Base-by-base conservation (phyloP, 2,329 filamentous ascomycete genomes). In the Colletotrichum orchidophilum region DNA sequence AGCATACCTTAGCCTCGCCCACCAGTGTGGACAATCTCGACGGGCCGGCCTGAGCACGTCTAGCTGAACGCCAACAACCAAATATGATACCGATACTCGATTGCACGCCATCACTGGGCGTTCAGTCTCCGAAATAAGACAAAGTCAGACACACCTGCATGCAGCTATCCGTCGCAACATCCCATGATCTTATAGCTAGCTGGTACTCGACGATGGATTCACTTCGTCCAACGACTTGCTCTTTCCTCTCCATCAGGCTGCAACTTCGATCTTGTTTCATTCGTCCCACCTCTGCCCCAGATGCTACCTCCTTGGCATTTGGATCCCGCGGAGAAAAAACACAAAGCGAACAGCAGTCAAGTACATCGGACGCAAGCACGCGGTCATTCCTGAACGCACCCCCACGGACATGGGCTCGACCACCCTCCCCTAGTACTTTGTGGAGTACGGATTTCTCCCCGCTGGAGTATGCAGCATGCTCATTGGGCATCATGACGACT, bases 401-500 rank as follows among this genome's bases (percentile, higher is more conserved):
- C 71, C 64, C 57, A 63, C 46, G 66, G 26, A 27, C 24, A 55
- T 65, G 71, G 42, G 54, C 57, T 26, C 29, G 18, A 29, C 13
- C 60, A 50, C 69, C 58, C 63, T 59, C 60, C 49, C 59, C 69
- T n/a, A 21, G 69, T 62, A 26, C 55, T 18, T 18, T 50, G 35
- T 61, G 49, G 70, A 29, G 60, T 54, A 63, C 71, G 71, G 71
- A 59, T 69, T 73, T 73, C 69, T 73, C 60, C 71, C 65, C 64
- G 63, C 50, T 18, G 50, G 69, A 31, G 24, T 18, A 39, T 61
- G 27, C 21, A 21, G 21, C 27, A 35, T 31, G 33, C n/a, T 49
- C 57, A 73, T 73, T 73, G 71, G 71, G 35, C 35, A 27, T 13
- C 29, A 31, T 26, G 26, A 31, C 42, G 13, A 31, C 46, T 59